A percentile compares a stretch with the other conserved stretches of the same genome.
These are phyloP conservation scores for Cryptosporidium parvum DNA, from an alignment of 169 alveolate genomes.

Conservation along the genomic window DNA sequence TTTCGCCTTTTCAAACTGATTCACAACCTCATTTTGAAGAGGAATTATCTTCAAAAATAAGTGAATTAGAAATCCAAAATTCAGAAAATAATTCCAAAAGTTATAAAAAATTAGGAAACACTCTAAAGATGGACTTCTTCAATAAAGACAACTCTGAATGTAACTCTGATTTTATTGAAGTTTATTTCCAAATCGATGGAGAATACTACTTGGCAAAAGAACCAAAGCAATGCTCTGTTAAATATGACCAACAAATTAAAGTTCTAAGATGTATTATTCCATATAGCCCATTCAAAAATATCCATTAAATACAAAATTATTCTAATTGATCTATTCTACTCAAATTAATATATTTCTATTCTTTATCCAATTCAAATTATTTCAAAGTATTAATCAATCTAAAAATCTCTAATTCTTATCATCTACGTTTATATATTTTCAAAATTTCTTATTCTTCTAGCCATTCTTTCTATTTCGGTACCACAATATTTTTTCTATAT, in stretches of 20 bases:
- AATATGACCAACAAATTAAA: constrained; percentile 19
- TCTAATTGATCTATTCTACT: background rate
- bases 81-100: background rate
- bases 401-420: too few species aligned
- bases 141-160: background rate
- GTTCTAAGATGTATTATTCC: constrained; percentile 34
- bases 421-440: background rate
- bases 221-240: constrained; percentile 50
- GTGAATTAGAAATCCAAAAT: background rate
- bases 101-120: background rate
- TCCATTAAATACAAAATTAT: background rate
- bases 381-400: background rate
- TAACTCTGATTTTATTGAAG: background rate
- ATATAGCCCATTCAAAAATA: constrained; percentile 46
- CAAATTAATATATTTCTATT: background rate
- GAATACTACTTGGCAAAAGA: constrained; percentile 63
- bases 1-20: constrained; percentile 21
- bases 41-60: background rate
- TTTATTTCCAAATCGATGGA: constrained; percentile 61
- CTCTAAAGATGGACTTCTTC: background rate
- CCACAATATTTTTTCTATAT: background rate
- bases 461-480: background rate
- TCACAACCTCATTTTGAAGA: background rate
- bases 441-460: background rate
- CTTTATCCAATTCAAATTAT: background rate